Evolutionary conservation across 176 grass and related monocot species (phyloP), one percentile per base, ranked within the genome.

Genomic region (Aegilops longissima): DNA sequence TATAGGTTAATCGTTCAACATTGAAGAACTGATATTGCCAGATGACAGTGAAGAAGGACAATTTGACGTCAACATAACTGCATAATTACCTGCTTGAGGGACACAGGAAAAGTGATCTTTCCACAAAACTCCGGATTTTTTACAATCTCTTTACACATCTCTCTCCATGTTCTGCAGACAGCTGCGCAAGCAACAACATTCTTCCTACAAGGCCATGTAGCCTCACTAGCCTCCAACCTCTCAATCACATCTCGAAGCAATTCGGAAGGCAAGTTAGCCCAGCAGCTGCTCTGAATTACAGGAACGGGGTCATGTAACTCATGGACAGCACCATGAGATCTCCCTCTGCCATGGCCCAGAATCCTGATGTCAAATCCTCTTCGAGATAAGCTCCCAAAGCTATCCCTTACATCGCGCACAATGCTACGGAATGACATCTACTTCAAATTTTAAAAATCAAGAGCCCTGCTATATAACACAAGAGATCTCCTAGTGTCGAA

Each of bases 141-240:
- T 51, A 93, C 84, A 39, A 93, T 91, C 77, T 95, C 93, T 85
- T 88, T 90, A 80, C 90, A 90, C 89, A 89, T 91, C 72, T 95
- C 88, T 49, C 91, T 90, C 93, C 93, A 95, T 85, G 91, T 93
- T 83, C 83, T 86, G 77, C 93, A 95, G 52, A 95, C 91, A 82
- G 80, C 77, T 27, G 91, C 88, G 72, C 88, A 95, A 62, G 84
- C 88, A 88, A 93, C 90, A 73, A 95, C 81, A 85, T 95, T 77
- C 71, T 91, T 91, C 68, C 91, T 77, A 34, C 72, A 89, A 83
- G 91, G 93, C 91, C 93, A 93, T 33, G 80, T 87, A 76, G 82
- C 86, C 78, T 93, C 93, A 85, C 87, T 93, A 47, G 82, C 56
- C 36, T 95, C 93, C 80, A 95, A 61, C 89, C 93, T 90, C 76